These are phyloP conservation scores for Aspergillus sclerotiicarbonarius DNA, from an alignment of 495 filamentous ascomycete genomes.

Conservation along the genomic window DNA sequence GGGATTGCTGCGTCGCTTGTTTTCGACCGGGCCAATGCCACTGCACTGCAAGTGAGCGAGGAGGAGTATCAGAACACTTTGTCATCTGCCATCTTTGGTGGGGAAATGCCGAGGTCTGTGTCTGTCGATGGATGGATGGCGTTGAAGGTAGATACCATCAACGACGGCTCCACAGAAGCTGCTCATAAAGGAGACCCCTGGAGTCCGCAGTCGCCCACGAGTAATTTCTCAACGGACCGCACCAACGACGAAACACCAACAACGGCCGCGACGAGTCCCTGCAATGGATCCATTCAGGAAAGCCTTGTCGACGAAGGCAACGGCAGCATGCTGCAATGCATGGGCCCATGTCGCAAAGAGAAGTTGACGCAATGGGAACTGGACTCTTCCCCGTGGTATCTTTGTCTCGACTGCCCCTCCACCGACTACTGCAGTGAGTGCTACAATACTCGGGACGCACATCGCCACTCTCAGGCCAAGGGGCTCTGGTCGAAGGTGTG, in stretches of 20 bases:
- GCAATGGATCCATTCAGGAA: neutral
- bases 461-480: neutral
- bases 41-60: neutral
- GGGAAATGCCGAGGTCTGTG: neutral
- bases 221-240: neutral
- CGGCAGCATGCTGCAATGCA: neutral
- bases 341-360: neutral
- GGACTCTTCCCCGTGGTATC: neutral
- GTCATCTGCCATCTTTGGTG: neutral
- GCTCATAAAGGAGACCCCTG: neutral
- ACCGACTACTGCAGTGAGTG: neutral
- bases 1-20: neutral
- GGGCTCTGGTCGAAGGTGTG: neutral
- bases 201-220: neutral
- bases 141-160: neutral
- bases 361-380: neutral
- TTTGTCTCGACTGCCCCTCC: neutral
- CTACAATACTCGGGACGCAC: neutral
- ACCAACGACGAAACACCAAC: neutral
- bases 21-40: neutral
- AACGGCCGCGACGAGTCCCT: neutral
- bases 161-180: neutral
- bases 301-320: neutral
- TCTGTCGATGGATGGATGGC: neutral
- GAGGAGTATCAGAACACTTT: neutral